phyloP scores from a whole-genome alignment of 2,329 filamentous ascomycete species.

The Cytospora leucostoma region DNA sequence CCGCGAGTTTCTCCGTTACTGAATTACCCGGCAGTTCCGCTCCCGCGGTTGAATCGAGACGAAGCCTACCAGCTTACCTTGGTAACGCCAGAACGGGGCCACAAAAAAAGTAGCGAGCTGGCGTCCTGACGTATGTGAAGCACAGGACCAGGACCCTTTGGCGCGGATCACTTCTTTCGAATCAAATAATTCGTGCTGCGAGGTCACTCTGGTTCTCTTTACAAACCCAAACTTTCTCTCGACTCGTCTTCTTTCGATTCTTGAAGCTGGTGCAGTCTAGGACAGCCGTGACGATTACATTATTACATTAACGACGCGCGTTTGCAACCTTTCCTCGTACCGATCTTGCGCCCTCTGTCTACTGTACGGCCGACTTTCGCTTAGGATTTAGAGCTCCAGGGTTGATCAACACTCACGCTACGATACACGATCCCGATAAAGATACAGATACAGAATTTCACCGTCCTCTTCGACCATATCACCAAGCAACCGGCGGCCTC shows the following conservation, averaged over 20 bases:
- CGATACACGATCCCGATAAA: neutral
- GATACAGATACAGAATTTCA: neutral
- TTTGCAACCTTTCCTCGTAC: neutral
- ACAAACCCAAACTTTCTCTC: constrained; percentile 11
- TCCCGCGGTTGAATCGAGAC: constrained; percentile 8
- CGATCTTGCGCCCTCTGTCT: neutral
- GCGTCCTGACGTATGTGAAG: constrained; percentile 26
- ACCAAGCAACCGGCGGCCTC: neutral
- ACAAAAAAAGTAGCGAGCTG: constrained; percentile 25
- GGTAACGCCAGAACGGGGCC: constrained; percentile 24
- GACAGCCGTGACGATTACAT: constrained; percentile 1
- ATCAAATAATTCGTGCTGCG: constrained; percentile 22
- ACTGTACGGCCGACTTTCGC: neutral
- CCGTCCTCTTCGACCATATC: neutral
- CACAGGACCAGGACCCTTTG: constrained; percentile 13
- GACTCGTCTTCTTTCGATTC: constrained; percentile 1
- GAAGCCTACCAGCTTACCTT: constrained; percentile 3
- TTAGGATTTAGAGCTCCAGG: neutral
- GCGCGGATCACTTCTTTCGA: constrained; percentile 24
- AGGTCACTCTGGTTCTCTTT: constrained; percentile 17
- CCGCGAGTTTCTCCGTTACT: neutral
- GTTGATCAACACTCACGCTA: neutral
- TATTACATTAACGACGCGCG: neutral
- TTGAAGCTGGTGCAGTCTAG: constrained; percentile 4
- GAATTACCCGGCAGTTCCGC: constrained; percentile 17